Conservation (phyloP, 2,329 filamentous ascomycete species). For the Trematosphaeria pertusa region DNA sequence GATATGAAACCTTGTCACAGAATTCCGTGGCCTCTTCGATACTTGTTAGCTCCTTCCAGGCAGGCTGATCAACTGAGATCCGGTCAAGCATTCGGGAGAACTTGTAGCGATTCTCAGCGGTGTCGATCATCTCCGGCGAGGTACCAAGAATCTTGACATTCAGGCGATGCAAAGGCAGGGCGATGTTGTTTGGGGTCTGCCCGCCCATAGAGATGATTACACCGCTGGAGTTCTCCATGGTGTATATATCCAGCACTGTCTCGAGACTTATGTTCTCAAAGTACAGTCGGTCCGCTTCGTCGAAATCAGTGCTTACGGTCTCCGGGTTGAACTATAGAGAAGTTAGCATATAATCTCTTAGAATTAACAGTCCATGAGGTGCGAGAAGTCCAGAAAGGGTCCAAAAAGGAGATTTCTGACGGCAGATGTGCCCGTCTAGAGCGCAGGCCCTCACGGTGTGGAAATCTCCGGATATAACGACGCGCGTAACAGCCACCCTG, state of each 20-base stretch:
- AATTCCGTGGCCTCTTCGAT: conserved; percentile 89
- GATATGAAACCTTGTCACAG: conserved; percentile 88
- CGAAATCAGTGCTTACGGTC: conserved; percentile 88
- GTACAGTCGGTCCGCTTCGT: conserved; percentile 92
- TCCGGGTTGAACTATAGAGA: conserved; percentile 74
- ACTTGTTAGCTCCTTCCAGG: conserved; percentile 97
- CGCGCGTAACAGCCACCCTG: no score
- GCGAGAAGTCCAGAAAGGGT: background rate
- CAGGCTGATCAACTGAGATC: conserved; percentile 93
- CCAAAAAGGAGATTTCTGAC: background rate
- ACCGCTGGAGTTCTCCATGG: conserved; percentile 81
- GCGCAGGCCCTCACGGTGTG: no score
- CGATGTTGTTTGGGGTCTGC: conserved; percentile 97
- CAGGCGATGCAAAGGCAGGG: conserved; percentile 82
- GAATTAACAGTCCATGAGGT: background rate
- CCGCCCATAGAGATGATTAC: conserved; percentile 96
- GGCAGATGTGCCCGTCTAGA: background rate
- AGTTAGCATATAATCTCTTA: background rate
- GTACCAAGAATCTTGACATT: conserved; percentile 95
- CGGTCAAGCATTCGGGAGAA: conserved; percentile 97
- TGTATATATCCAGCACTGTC: conserved; percentile 91
- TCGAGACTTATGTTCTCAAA: conserved; percentile 96
- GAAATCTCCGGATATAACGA: no score
- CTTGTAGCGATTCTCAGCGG: conserved; percentile 96
- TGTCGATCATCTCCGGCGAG: conserved; percentile 98